Conservation (phyloP, 2,329 filamentous ascomycete species). For the Elsinoe necatrix region DNA sequence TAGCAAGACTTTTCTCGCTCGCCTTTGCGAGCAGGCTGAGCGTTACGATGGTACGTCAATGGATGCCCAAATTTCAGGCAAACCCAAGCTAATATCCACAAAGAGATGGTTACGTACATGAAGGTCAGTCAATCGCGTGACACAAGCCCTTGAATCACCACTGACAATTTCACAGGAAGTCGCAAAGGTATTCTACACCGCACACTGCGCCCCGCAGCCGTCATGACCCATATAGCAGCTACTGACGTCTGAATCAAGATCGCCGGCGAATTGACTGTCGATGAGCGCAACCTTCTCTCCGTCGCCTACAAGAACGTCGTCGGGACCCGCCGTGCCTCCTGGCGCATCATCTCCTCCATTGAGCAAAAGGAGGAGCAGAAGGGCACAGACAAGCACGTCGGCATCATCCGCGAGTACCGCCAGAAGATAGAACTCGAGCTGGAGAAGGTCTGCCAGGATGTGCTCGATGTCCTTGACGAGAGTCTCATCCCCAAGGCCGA, state of each 20-base stretch:
- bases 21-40: constrained; percentile 99
- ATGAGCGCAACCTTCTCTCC: constrained; percentile 83
- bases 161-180: constrained; percentile 61
- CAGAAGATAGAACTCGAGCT: constrained; percentile 74
- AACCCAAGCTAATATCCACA: constrained; percentile 22
- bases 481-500: constrained; percentile 91
- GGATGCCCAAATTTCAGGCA: constrained; percentile 1
- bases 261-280: constrained; percentile 58
- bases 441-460: constrained; percentile 17
- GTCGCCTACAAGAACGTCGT: constrained; percentile 99
- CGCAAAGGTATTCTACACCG: constrained; percentile 60
- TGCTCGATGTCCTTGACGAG: constrained; percentile 78
- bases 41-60: constrained; percentile 79
- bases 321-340: constrained; percentile 93
- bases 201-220: constrained; percentile 12
- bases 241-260: constrained; percentile 38
- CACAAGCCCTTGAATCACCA: constrained; percentile 15
- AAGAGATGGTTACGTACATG: constrained; percentile 98
- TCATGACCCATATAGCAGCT: constrained; percentile 11
- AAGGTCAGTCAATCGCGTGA: constrained; percentile 51
- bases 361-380: constrained; percentile 99
- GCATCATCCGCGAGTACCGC: constrained; percentile 92
- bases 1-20: constrained; percentile 99
- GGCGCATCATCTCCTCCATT: constrained; percentile 99
- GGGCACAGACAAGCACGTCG: constrained; percentile 90